phyloP scores from a whole-genome alignment of 2,329 filamentous ascomycete genomes.

The Dendryphion nanum region DNA sequence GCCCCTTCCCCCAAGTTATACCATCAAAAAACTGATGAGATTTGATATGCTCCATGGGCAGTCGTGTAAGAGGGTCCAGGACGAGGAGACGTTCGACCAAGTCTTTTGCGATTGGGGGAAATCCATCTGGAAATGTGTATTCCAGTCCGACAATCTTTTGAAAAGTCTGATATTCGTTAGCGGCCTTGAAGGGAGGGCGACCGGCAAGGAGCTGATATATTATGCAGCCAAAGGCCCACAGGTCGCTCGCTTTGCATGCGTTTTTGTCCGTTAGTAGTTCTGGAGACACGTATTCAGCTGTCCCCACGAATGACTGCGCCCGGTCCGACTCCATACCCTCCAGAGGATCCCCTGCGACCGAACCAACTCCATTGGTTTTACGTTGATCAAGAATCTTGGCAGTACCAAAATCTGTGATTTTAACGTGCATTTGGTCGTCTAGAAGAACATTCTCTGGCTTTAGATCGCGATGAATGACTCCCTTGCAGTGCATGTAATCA shows the following conservation, averaged over 20 bases:
- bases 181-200: conserved; percentile 94
- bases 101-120: conserved; percentile 82
- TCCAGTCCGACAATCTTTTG: conserved; percentile 96
- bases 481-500: conserved; percentile 95
- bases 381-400: conserved; percentile 78
- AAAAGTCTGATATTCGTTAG: conserved; percentile 94
- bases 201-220: conserved; percentile 94
- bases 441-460: conserved; percentile 97
- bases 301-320: conserved; percentile 94
- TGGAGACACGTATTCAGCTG: conserved; percentile 96
- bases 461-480: conserved; percentile 92
- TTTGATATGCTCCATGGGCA: conserved; percentile 95
- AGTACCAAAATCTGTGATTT: conserved; percentile 98
- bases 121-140: conserved; percentile 88
- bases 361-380: conserved; percentile 43
- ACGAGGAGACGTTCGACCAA: conserved; percentile 88
- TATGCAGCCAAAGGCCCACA: conserved; percentile 99
- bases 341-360: conserved; percentile 47
- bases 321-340: conserved; percentile 65
- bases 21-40: conserved; percentile 95
- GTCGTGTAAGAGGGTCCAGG: conserved; percentile 75
- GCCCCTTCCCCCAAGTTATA: conserved; percentile 73
- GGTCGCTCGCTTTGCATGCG: conserved; percentile 93
- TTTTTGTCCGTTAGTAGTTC: conserved; percentile 96
- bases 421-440: conserved; percentile 95